Base-by-base conservation (phyloP, 345 rosid genomes). In the Draba incana region DNA sequence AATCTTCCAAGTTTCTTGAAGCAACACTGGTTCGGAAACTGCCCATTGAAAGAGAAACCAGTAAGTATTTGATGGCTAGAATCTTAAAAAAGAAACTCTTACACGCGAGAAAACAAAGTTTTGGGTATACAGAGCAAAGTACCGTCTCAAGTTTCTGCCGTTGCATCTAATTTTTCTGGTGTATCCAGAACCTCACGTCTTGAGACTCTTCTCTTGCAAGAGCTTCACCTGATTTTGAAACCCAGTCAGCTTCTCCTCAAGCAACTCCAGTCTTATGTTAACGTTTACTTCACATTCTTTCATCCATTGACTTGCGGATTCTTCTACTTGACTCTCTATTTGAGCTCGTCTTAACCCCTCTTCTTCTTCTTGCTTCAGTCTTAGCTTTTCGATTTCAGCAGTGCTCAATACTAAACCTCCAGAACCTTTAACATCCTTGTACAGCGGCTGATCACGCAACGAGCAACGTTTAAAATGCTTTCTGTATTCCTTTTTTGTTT, bases 401-500 rank as follows among this genome's bases (percentile, higher is more conserved):
- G 75, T 48, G 65, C 88, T 84, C 76, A 91, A 62, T 41, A 85
- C 88, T 68, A 86, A 85, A 60, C 97, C 96, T 10, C 88, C 87
- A 51, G 87, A 73, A 6, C 89, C 89, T 53, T 78, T 61, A 41
- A 81, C 84, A 78, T 88, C 89, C 81, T 75, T 78, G 77, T 91
- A 86, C 30, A 86, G 75, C 3, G 89, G 84, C 54, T 83, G 82
- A 54, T 80, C 87, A 49, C 73, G 82, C 60, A 66, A 71, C 2
- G 72, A 79, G 64, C 66, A 81, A 33, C 74, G 75, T 24, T 80
- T 81, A 62, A 84, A 80, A 35, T 88, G 87, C 37, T 88, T 87
- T 10, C 84, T 57, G 69, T 78, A 86, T 52, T 83, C 79, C 65
- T 72, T 75, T 23, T 76, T 80, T 2, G 86, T 85, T 62, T 83